phyloP scores from a whole-genome alignment of 2,329 filamentous ascomycete genomes.

The Xylaria sp. region DNA sequence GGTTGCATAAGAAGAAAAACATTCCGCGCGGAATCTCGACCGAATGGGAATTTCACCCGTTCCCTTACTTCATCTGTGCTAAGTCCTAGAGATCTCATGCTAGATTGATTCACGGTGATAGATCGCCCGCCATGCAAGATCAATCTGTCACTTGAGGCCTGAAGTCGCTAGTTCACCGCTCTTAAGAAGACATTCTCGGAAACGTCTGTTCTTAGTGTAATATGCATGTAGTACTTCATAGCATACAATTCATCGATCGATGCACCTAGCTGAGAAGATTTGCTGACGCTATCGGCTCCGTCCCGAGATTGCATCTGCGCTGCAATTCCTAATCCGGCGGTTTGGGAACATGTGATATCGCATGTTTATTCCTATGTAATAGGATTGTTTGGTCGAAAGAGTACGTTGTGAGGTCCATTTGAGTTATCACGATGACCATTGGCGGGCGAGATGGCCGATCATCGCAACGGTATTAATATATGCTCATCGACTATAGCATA shows the following conservation, averaged over 20 bases:
- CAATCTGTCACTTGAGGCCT: constrained; percentile 5
- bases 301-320: not conserved
- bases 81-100: not conserved
- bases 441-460: constrained; percentile 11
- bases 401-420: not conserved
- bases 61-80: not conserved
- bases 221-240: not conserved
- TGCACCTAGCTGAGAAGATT: not conserved
- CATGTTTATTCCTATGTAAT: not conserved
- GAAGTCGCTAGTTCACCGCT: constrained; percentile 7
- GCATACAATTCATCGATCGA: not conserved
- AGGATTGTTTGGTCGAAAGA: not conserved
- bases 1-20: constrained; percentile 14
- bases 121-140: not conserved
- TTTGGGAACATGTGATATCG: not conserved
- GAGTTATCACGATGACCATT: not conserved
- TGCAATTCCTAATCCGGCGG: not conserved
- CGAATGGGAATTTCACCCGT: not conserved
- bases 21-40: constrained; percentile 6
- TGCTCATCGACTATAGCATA: constrained; percentile 11
- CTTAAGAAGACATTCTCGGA: not conserved
- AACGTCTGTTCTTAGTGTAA: not conserved
- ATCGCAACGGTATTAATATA: constrained; percentile 10
- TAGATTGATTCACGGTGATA: constrained; percentile 3
- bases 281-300: not conserved